Evolutionary conservation across 768 basidiomycete genomes (phyloP).

Genomic region (Myochromella boudieri): DNA sequence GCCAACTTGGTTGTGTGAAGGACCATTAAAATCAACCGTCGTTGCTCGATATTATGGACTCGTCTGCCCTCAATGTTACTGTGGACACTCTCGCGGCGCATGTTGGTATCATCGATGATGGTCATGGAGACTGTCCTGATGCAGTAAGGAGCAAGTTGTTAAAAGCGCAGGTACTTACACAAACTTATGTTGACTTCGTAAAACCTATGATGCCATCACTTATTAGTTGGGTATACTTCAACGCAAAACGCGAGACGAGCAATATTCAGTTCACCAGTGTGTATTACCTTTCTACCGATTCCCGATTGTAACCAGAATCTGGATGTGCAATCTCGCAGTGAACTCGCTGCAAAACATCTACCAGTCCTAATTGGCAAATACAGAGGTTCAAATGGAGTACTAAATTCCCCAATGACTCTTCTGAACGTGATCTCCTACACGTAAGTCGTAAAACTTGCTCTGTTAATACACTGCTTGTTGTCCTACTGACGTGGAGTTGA

Average conservation of each 20-base stretch:
- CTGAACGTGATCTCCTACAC: constrained; percentile 34
- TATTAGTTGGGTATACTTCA: constrained; percentile 29
- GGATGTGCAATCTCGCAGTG: constrained; percentile 16
- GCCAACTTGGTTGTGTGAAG: no score
- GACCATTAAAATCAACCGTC: no score
- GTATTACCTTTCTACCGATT: background rate
- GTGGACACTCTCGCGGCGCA: constrained; percentile 17
- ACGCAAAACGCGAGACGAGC: constrained; percentile 16
- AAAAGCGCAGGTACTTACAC: constrained; percentile 19
- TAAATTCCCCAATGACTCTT: constrained; percentile 25
- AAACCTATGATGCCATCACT: background rate
- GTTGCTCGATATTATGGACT: no score
- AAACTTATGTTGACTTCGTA: background rate
- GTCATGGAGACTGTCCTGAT: constrained; percentile 11
- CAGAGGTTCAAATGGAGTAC: constrained; percentile 19
- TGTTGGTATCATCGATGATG: constrained; percentile 14
- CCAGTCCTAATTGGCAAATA: constrained; percentile 31
- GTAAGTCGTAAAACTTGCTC: constrained; percentile 21
- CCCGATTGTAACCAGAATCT: background rate
- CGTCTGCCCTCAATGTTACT: constrained; percentile 13
- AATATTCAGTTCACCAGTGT: constrained; percentile 21
- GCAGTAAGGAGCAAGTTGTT: constrained; percentile 12
- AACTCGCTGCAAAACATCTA: constrained; percentile 39
- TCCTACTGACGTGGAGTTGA: background rate
- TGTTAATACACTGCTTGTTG: background rate